phyloP scores from a whole-genome alignment of 2,329 filamentous ascomycete genomes.

The Penicillium paneum region DNA sequence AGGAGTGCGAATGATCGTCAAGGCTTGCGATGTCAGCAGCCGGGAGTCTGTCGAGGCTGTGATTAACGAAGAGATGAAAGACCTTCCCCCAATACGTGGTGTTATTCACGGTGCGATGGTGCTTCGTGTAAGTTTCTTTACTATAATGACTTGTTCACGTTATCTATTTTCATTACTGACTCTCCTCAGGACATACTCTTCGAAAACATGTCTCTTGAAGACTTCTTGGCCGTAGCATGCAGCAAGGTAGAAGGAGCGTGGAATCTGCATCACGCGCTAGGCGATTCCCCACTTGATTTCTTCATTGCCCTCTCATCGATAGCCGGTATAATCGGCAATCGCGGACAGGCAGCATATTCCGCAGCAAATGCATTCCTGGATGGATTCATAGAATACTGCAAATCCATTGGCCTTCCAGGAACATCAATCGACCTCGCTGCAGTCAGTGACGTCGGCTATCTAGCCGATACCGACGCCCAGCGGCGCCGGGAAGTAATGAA shows the following conservation, averaged over 20 bases:
- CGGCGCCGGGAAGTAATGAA: constrained; percentile 24
- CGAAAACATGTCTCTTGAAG: constrained; percentile 29
- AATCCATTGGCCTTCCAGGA: constrained; percentile 24
- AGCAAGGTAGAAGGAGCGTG: constrained; percentile 27
- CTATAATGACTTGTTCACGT: background rate
- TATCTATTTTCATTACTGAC: constrained; percentile 3
- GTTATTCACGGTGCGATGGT: constrained; percentile 50
- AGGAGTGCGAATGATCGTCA: constrained; percentile 21
- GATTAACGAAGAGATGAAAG: constrained; percentile 20
- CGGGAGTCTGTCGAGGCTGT: constrained; percentile 29
- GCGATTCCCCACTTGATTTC: constrained; percentile 23
- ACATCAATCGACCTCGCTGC: constrained; percentile 30
- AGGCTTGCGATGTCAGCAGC: constrained; percentile 36
- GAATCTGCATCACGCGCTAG: constrained; percentile 30
- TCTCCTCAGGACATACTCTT: constrained; percentile 27
- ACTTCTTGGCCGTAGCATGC: constrained; percentile 19
- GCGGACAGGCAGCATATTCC: constrained; percentile 28
- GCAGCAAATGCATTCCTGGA: constrained; percentile 29
- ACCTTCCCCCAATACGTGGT: constrained; percentile 40
- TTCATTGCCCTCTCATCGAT: constrained; percentile 30
- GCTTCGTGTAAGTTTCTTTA: constrained; percentile 26
- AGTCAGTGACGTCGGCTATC: constrained; percentile 24
- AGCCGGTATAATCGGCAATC: constrained; percentile 28
- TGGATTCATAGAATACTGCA: constrained; percentile 27
- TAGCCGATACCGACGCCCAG: constrained; percentile 19